phyloP scores from a whole-genome alignment of 1,284 basidiomycete species.

The Heterobasidion occidentale region DNA sequence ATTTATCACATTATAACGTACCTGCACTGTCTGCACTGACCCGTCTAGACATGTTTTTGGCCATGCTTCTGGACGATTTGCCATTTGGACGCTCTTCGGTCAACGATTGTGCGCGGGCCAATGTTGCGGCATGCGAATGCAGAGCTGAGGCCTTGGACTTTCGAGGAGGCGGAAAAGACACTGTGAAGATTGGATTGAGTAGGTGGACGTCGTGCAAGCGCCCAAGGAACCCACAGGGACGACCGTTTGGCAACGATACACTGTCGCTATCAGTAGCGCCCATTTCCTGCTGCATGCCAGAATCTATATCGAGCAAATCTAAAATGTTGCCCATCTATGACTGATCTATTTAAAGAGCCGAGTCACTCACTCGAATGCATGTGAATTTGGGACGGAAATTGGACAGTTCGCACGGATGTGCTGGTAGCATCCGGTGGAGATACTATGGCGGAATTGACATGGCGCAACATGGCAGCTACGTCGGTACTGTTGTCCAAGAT shows the following conservation, averaged over 20 bases:
- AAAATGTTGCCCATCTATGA: background rate
- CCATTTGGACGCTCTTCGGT: slow-evolving; percentile 15
- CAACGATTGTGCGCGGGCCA: slow-evolving; percentile 17
- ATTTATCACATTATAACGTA: slow-evolving; percentile 14
- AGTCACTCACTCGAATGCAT: slow-evolving; percentile 48
- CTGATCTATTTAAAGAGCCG: background rate
- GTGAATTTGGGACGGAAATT: slow-evolving; percentile 46
- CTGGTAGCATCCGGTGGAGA: slow-evolving; percentile 41
- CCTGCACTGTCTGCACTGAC: slow-evolving; percentile 17
- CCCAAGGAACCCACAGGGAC: slow-evolving; percentile 11
- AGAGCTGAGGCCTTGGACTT: slow-evolving; percentile 6
- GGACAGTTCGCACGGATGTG: slow-evolving; percentile 50
- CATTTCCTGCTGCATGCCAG: slow-evolving; percentile 67
- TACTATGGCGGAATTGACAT: slow-evolving; percentile 29
- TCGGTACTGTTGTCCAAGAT: slow-evolving; percentile 30
- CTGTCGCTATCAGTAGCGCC: slow-evolving; percentile 43
- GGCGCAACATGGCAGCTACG: slow-evolving; percentile 27
- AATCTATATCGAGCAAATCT: slow-evolving; percentile 68
- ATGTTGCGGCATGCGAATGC: slow-evolving; percentile 6
- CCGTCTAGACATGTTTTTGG: slow-evolving; percentile 14
- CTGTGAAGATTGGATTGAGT: slow-evolving; percentile 5
- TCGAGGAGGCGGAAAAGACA: slow-evolving; percentile 16
- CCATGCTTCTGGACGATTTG: slow-evolving; percentile 19
- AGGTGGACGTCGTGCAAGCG: background rate
- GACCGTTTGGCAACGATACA: slow-evolving; percentile 17